Evolutionary conservation across 2,329 filamentous ascomycete species (phyloP), one percentile per base, ranked within the genome.

Genomic region (Ophiostoma pallidulum): DNA sequence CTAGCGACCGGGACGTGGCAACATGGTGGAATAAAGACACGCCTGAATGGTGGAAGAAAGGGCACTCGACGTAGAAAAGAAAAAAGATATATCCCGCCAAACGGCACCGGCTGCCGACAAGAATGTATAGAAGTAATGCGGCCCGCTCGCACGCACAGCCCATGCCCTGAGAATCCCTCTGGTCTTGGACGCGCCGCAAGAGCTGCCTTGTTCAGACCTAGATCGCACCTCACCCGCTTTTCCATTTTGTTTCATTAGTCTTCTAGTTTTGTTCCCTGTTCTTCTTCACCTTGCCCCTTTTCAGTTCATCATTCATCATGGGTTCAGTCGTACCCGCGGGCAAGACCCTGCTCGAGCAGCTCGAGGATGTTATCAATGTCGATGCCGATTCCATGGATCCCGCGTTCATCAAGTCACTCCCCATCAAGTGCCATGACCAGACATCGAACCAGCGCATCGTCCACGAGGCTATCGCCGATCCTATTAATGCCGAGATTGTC

Each of bases 391-490:
- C 41, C 6, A 29, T 43, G 13, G 41, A 43, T 6, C 41, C 41
- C 13, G 7, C 20, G 19, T 43, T 43, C 8, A 43, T 43, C 31
- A 43, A 43, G 41, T 26, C 31, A 1, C 31, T 43, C 14, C 41
- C 41, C 13, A 35, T 43, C 31, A 18, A 20, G 16, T 43, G 41
- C 20, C 41, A 43, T 19, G 41, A 43, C 19, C 41, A 43, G 41
- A 43, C 41, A 8, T 43, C 41, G 7, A 43, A 43, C 31, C 41
- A 43, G 31, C 41, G 41, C 41, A 43, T 43, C 13, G 41, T 43
- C 12, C 41, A 43, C 19, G 41, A 43, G 4, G 41, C 41, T 13
- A 22, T 43, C 8, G 14, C 24, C 13, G 41, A 43, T 19, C 41
- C 41, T 4, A 29, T 35, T 13, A 43, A 43, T 18, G 41, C 41